Evolutionary conservation across 2,329 filamentous ascomycete species (phyloP).

Genomic region (Xylariales sp.): DNA sequence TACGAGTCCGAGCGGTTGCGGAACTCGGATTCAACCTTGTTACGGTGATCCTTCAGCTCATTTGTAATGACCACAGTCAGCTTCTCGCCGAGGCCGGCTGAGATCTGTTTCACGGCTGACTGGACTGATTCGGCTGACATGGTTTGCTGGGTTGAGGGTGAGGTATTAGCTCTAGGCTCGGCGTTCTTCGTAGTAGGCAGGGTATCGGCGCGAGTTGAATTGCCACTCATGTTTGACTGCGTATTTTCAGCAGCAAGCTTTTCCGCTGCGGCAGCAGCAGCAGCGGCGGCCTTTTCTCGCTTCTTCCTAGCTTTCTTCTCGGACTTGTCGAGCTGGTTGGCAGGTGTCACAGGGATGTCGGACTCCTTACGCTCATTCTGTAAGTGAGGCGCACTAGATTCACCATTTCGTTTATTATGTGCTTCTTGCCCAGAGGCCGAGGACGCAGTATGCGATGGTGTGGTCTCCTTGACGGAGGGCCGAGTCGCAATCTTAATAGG

Average conservation of each 20-base stretch:
- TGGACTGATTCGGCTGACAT: constrained; percentile 61
- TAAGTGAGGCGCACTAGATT: constrained; percentile 37
- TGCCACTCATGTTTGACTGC: constrained; percentile 56
- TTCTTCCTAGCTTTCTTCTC: constrained; percentile 51
- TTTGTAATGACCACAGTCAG: constrained; percentile 60
- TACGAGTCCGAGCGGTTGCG: constrained; percentile 63
- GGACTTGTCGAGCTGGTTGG: constrained; percentile 48
- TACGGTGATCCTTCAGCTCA: constrained; percentile 69
- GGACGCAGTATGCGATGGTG: constrained; percentile 39
- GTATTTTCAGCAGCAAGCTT: constrained; percentile 51
- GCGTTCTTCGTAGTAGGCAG: constrained; percentile 49
- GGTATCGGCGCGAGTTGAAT: constrained; percentile 50
- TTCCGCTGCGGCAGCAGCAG: constrained; percentile 52
- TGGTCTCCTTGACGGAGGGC: constrained; percentile 46
- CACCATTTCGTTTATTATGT: constrained; percentile 44
- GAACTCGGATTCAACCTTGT: constrained; percentile 74
- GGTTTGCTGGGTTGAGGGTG: constrained; percentile 41
- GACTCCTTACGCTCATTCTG: constrained; percentile 49
- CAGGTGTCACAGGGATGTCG: constrained; percentile 44
- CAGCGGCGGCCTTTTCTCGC: constrained; percentile 68
- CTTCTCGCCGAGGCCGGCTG: constrained; percentile 61
- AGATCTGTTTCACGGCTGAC: constrained; percentile 65
- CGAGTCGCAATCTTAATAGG: constrained; percentile 46
- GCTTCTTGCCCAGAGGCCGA: constrained; percentile 42
- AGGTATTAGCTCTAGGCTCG: constrained; percentile 45